Conservation (phyloP, 73 alveolate species). For the Uronychia setigera region DNA sequence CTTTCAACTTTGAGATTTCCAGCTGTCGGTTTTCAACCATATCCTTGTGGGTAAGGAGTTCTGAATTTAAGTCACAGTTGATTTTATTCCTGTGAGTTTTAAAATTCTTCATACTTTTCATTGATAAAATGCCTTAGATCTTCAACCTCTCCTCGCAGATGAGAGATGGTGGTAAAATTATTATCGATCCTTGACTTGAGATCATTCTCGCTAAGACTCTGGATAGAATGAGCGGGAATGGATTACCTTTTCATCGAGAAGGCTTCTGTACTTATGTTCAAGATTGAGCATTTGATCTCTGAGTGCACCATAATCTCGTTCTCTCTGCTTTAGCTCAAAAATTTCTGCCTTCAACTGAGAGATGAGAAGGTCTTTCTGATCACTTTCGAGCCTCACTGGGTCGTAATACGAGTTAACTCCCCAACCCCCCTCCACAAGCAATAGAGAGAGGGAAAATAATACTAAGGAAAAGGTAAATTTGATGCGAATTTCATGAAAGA, state of each 20-base stretch:
- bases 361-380: conserved; percentile 37
- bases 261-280: conserved; percentile 31
- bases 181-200: conserved; percentile 41
- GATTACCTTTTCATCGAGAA: conserved; percentile 35
- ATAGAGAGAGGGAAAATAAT: no score
- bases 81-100: background rate
- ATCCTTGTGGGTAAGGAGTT: background rate
- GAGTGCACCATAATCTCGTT: conserved; percentile 46
- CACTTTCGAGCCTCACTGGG: conserved; percentile 33
- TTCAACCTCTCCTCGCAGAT: conserved; percentile 36
- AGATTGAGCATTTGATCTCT: conserved; percentile 24
- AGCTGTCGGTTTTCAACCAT: background rate
- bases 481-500: no score
- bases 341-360: conserved; percentile 49
- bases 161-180: conserved; percentile 32
- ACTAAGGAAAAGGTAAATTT: no score
- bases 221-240: no score
- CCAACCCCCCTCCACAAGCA: no score
- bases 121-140: conserved; percentile 27
- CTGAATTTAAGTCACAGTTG: background rate
- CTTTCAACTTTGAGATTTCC: background rate
- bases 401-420: no score
- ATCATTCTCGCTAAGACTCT: no score
- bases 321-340: conserved; percentile 44
- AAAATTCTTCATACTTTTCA: background rate